Evolutionary conservation across 2,329 filamentous ascomycete genomes (phyloP).

Genomic region (Uncinocarpus reesii): DNA sequence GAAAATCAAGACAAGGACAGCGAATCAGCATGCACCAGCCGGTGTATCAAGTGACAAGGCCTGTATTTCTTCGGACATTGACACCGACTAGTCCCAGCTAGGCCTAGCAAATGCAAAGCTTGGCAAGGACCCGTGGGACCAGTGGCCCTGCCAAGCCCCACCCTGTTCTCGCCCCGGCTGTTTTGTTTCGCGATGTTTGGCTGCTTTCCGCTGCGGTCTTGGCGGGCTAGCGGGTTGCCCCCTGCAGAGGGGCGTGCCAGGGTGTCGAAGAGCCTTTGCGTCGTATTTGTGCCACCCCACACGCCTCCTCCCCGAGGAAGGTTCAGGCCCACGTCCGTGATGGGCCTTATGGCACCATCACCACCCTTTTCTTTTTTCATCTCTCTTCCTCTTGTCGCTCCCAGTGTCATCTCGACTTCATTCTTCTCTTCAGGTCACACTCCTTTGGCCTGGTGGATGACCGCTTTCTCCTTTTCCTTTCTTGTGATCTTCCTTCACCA

Average conservation of each 20-base stretch:
- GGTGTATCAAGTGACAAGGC: background rate
- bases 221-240: background rate
- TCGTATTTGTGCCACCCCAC: background rate
- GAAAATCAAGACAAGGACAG: background rate
- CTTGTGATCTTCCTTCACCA: constrained; percentile 13
- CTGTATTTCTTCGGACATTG: background rate
- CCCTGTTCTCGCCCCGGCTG: background rate
- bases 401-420: constrained; percentile 16
- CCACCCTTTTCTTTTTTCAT: constrained; percentile 8
- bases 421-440: constrained; percentile 22
- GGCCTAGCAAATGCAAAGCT: background rate
- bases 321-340: no score
- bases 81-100: background rate
- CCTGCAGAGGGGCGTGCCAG: background rate
- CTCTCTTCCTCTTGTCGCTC: constrained; percentile 10
- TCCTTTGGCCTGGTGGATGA: constrained; percentile 1
- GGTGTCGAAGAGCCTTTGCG: background rate
- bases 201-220: background rate
- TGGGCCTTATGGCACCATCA: no score
- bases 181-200: constrained; percentile 12
- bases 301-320: background rate
- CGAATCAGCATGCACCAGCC: no score
- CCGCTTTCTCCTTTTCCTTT: constrained; percentile 16
- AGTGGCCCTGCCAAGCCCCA: background rate
- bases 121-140: background rate